These are phyloP conservation scores for Spergularia azorica DNA, from an alignment of 179 eudicot genomes.

Conservation along the genomic window DNA sequence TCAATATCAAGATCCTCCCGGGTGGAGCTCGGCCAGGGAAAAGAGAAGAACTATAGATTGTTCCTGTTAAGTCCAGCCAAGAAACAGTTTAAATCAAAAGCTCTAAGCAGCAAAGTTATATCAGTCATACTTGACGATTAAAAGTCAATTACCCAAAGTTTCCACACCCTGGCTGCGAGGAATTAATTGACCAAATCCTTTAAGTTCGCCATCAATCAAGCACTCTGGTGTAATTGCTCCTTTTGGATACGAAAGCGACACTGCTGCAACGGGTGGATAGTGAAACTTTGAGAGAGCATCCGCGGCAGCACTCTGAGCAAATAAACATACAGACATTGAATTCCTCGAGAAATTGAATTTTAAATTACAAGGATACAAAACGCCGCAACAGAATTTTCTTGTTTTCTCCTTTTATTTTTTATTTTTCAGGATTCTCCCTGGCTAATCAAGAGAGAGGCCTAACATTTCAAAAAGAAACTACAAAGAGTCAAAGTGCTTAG, in stretches of 20 bases:
- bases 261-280: constrained; percentile 90
- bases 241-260: constrained; percentile 79
- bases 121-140: background rate
- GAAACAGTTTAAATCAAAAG: constrained; percentile 9
- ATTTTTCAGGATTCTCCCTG: no score
- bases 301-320: constrained; percentile 62
- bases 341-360: no score
- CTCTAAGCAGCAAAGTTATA: no score
- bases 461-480: no score
- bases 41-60: constrained; percentile 88
- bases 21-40: constrained; percentile 86
- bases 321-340: background rate
- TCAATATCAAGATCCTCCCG: constrained; percentile 72
- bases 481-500: no score
- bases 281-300: constrained; percentile 73
- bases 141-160: constrained; percentile 58
- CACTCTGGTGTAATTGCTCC: constrained; percentile 69
- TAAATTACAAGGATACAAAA: no score
- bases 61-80: constrained; percentile 45
- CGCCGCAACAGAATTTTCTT: no score
- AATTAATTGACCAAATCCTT: constrained; percentile 92
- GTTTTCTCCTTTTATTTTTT: no score
- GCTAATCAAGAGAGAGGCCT: no score
- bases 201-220: constrained; percentile 67
- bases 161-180: constrained; percentile 92